These are phyloP conservation scores for Colletotrichum cuscutae DNA, from an alignment of 2,329 filamentous ascomycete genomes.

Conservation along the genomic window DNA sequence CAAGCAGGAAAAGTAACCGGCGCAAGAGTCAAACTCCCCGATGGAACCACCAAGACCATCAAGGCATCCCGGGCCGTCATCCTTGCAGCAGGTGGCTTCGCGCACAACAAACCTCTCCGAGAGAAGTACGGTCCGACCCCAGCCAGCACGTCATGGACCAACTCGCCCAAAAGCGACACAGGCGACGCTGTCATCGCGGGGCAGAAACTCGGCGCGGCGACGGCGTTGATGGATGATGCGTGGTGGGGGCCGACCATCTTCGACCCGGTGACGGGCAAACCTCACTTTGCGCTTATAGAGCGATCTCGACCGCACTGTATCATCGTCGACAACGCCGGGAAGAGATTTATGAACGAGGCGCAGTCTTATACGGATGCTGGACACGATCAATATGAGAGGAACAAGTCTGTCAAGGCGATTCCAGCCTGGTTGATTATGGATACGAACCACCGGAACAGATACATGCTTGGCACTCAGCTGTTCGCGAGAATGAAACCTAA, in stretches of 20 bases:
- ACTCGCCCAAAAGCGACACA: constrained; percentile 39
- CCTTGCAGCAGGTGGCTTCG: constrained; percentile 48
- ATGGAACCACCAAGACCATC: constrained; percentile 39
- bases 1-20: constrained; percentile 39
- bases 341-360: constrained; percentile 48
- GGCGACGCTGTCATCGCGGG: constrained; percentile 40
- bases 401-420: constrained; percentile 38
- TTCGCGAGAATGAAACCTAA: constrained; percentile 26
- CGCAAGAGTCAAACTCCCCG: not conserved
- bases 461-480: constrained; percentile 36
- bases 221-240: constrained; percentile 44
- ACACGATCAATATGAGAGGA: constrained; percentile 37
- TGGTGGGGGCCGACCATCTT: constrained; percentile 48
- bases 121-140: constrained; percentile 37
- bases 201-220: constrained; percentile 38
- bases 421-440: constrained; percentile 47
- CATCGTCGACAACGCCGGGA: constrained; percentile 45
- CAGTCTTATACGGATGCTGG: constrained; percentile 44
- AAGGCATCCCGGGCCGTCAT: constrained; percentile 43
- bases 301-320: constrained; percentile 45
- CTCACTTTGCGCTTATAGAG: constrained; percentile 41
- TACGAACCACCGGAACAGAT: constrained; percentile 43
- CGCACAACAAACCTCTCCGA: constrained; percentile 44
- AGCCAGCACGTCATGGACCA: constrained; percentile 41
- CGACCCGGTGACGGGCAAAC: constrained; percentile 38